A percentile compares a stretch with the other conserved stretches of the same genome.
Conservation (phyloP, 176 grass and related monocot species). For the Eleusine indica region DNA sequence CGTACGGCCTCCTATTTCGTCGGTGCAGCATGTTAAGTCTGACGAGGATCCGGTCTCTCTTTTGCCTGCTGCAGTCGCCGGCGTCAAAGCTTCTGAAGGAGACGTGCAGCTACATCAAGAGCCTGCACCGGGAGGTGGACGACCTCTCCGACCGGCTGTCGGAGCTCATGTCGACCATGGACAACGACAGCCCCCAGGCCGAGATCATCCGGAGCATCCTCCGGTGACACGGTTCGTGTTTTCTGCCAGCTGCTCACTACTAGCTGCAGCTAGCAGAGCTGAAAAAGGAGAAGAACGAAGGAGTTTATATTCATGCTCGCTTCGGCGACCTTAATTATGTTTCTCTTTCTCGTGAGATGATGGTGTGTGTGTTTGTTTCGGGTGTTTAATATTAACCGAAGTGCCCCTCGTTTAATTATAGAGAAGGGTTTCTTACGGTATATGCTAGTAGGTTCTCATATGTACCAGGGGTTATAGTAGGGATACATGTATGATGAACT, state of each 20-base stretch:
- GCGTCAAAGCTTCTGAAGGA: constrained; percentile 91
- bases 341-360: not conserved
- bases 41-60: not conserved
- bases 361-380: constrained; percentile 14
- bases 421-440: constrained; percentile 8
- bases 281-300: not conserved
- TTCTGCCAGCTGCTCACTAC: not conserved
- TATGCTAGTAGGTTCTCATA: constrained; percentile 5
- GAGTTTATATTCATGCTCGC: not conserved
- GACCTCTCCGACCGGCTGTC: constrained; percentile 80
- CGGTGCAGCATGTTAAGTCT: constrained; percentile 19
- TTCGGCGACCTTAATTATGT: not conserved
- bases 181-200: constrained; percentile 70
- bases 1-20: not conserved
- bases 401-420: constrained; percentile 30
- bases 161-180: constrained; percentile 73
- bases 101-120: constrained; percentile 93
- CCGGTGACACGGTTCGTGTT: constrained; percentile 3
- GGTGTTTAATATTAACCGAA: not conserved
- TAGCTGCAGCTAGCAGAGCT: not conserved
- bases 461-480: constrained; percentile 34
- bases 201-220: constrained; percentile 88
- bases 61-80: constrained; percentile 59
- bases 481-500: constrained; percentile 27
- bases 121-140: constrained; percentile 81